These are phyloP conservation scores for Raphidocelis subcapitata DNA, from an alignment of 139 green algal species.

Conservation along the genomic window DNA sequence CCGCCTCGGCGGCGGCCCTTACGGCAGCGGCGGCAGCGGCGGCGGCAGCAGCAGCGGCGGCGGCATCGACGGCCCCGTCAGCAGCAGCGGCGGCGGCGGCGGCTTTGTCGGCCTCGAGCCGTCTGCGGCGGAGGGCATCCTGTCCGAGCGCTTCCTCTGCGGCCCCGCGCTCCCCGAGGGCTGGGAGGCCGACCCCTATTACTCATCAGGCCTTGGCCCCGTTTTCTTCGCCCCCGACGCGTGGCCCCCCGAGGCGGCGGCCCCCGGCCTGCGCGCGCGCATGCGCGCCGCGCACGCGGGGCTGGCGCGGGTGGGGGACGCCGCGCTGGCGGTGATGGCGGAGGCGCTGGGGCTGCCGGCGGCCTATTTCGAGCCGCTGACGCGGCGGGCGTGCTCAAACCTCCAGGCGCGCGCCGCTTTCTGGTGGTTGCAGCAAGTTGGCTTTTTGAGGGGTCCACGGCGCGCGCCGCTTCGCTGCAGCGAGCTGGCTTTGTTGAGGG, in stretches of 20 bases:
- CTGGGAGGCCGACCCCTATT: slow-evolving; percentile 14
- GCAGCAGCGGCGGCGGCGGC: neutral
- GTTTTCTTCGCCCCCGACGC: slow-evolving; percentile 33
- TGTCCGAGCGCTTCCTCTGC: slow-evolving; percentile 37
- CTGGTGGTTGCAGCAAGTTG: neutral
- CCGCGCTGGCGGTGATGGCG: slow-evolving; percentile 27
- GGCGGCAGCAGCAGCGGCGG: too few species aligned
- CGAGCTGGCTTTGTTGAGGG: too few species aligned
- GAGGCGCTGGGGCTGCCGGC: slow-evolving; percentile 17
- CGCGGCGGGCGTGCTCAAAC: slow-evolving; percentile 13
- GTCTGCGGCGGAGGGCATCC: slow-evolving; percentile 22
- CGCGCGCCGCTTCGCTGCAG: too few species aligned
- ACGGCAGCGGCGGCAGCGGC: too few species aligned
- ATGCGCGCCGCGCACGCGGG: slow-evolving; percentile 23
- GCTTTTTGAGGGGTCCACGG: too few species aligned
- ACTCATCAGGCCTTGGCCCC: slow-evolving; percentile 20
- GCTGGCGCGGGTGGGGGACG: slow-evolving; percentile 1
- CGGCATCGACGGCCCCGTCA: slow-evolving; percentile 11
- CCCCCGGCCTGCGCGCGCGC: slow-evolving; percentile 11
- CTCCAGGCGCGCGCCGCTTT: slow-evolving; percentile 18
- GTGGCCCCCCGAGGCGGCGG: neutral
- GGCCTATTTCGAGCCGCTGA: slow-evolving; percentile 8
- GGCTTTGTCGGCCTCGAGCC: neutral
- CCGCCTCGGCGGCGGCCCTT: too few species aligned
- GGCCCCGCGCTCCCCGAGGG: slow-evolving; percentile 5